Conservation (phyloP, 1,284 basidiomycete genomes). For the Cryptococcus jaspeensis region DNA sequence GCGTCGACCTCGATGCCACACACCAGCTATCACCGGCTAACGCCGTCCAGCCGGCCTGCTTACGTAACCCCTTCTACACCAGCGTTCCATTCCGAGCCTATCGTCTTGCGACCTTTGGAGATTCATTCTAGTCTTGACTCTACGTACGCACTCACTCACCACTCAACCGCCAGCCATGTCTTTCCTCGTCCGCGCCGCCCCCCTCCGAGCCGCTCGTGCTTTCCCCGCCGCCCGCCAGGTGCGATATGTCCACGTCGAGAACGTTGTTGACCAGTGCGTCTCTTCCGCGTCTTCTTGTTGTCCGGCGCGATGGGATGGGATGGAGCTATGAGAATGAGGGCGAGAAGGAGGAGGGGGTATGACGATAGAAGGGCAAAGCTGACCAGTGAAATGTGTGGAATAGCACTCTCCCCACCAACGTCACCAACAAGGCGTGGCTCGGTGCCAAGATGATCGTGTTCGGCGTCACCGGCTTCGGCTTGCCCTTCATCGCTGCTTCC, state of each 20-base stretch:
- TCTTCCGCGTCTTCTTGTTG: not conserved
- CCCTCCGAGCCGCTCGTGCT: slow-evolving; percentile 23
- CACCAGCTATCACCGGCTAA: not conserved
- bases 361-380: slow-evolving; percentile 1
- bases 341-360: not conserved
- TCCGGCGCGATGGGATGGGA: not conserved
- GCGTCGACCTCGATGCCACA: not conserved
- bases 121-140: no score
- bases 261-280: slow-evolving; percentile 42
- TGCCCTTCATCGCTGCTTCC: slow-evolving; percentile 33
- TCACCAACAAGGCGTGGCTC: slow-evolving; percentile 40
- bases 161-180: slow-evolving; percentile 31
- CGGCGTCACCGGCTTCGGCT: slow-evolving; percentile 29
- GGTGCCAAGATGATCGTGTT: slow-evolving; percentile 39
- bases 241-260: slow-evolving; percentile 36
- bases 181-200: slow-evolving; percentile 29
- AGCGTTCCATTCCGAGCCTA: not conserved
- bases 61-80: not conserved
- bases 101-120: not conserved
- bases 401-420: slow-evolving; percentile 43
- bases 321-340: not conserved
- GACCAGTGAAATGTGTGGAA: not conserved
- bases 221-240: slow-evolving; percentile 22
- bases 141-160: not conserved
- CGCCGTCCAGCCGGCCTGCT: not conserved